Evolutionary conservation across 2,329 filamentous ascomycete species (phyloP).

Genomic region (Balansia obtecta): DNA sequence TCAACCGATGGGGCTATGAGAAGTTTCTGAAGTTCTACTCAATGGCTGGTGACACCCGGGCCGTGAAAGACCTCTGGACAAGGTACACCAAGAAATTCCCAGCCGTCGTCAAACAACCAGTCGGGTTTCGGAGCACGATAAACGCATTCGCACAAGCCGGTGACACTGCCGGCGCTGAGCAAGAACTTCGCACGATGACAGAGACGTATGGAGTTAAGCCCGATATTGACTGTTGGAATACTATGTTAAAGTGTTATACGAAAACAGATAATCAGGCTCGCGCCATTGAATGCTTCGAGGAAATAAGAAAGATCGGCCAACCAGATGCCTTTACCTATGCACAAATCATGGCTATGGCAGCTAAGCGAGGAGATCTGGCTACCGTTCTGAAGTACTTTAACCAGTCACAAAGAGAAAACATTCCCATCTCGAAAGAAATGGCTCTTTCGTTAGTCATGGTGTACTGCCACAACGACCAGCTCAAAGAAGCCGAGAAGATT

Average conservation of each 20-base stretch:
- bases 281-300: slow-evolving; percentile 50
- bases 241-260: slow-evolving; percentile 58
- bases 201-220: slow-evolving; percentile 43
- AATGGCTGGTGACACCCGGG: slow-evolving; percentile 30
- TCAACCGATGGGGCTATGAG: slow-evolving; percentile 33
- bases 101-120: slow-evolving; percentile 19
- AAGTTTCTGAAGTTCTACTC: slow-evolving; percentile 39
- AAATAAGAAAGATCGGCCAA: slow-evolving; percentile 34
- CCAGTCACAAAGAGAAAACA: slow-evolving; percentile 40
- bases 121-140: slow-evolving; percentile 45
- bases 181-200: slow-evolving; percentile 50
- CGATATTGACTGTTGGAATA: slow-evolving; percentile 58
- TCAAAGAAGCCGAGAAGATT: slow-evolving; percentile 25
- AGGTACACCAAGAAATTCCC: slow-evolving; percentile 27
- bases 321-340: slow-evolving; percentile 57
- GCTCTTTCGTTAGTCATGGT: slow-evolving; percentile 54
- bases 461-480: slow-evolving; percentile 36
- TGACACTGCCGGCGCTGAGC: slow-evolving; percentile 45
- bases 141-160: slow-evolving; percentile 60
- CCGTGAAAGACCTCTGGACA: slow-evolving; percentile 32
- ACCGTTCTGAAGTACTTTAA: slow-evolving; percentile 53
- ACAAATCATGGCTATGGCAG: slow-evolving; percentile 61
- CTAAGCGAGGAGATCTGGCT: slow-evolving; percentile 59
- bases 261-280: slow-evolving; percentile 54
- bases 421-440: slow-evolving; percentile 44